Conservation (phyloP, 176 grass and related monocot genomes). For the Elaeis guineensis region DNA sequence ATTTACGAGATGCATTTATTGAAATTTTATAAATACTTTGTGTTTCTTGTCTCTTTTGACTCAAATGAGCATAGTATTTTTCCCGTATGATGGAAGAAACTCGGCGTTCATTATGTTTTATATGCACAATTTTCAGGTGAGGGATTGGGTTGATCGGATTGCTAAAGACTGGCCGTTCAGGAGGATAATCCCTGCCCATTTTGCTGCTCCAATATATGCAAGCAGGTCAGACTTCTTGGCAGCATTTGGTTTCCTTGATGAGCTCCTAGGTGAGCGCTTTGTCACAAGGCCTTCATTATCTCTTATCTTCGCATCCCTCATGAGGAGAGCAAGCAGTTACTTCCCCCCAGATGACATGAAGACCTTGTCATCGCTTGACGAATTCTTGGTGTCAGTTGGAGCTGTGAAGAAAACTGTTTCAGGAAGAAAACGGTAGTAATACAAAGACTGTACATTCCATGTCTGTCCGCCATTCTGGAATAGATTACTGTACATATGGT, state of each 20-base stretch:
- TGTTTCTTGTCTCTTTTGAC: too few species aligned
- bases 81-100: too few species aligned
- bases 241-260: conserved; percentile 73
- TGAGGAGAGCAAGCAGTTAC: conserved; percentile 67
- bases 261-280: conserved; percentile 48
- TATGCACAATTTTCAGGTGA: conserved; percentile 34
- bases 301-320: conserved; percentile 60
- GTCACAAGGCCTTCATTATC: conserved; percentile 28
- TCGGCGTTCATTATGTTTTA: neutral
- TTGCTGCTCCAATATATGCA: conserved; percentile 48
- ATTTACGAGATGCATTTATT: too few species aligned
- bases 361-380: conserved; percentile 87
- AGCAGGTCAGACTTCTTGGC: conserved; percentile 66
- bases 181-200: conserved; percentile 64
- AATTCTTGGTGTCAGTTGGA: conserved; percentile 79
- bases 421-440: conserved; percentile 46
- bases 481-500: too few species aligned
- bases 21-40: too few species aligned
- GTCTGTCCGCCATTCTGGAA: too few species aligned
- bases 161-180: conserved; percentile 44
- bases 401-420: conserved; percentile 80
- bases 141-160: conserved; percentile 74
- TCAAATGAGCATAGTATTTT: too few species aligned
- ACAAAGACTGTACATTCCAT: too few species aligned
- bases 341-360: conserved; percentile 93